phyloP scores from a whole-genome alignment of 805 yeast species.

The Hanseniaspora singularis region DNA sequence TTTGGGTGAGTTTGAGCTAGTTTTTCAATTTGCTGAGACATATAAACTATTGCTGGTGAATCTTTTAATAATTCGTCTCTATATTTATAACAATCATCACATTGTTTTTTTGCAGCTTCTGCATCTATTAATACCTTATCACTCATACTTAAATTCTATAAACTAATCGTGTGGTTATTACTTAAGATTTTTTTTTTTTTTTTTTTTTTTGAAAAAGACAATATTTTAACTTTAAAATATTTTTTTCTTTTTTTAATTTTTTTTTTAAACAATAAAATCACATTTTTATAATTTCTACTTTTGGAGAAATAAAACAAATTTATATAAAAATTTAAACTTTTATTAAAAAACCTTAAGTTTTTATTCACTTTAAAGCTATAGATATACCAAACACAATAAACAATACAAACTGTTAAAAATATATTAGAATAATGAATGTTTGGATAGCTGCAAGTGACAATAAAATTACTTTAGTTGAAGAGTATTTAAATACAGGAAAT shows the following conservation, averaged over 20 bases:
- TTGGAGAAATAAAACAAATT: too few relatives aligned
- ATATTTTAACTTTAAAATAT: too few relatives aligned
- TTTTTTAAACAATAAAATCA: too few relatives aligned
- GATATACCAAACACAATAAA: too few relatives aligned
- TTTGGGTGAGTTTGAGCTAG: conserved; percentile 27
- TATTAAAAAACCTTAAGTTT: too few relatives aligned
- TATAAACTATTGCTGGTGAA: conserved; percentile 76
- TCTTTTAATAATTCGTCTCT: conserved; percentile 68
- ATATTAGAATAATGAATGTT: conserved; percentile 40
- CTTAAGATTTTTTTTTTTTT: too few relatives aligned
- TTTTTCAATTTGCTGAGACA: conserved; percentile 71
- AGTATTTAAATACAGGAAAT: conserved; percentile 39
- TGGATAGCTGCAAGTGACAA: conserved; percentile 96
- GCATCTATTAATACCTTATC: neutral
- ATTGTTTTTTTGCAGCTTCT: conserved; percentile 36
- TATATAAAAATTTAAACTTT: too few relatives aligned
- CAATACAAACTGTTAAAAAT: neutral
- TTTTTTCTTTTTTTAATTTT: too few relatives aligned
- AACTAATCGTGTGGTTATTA: too few relatives aligned
- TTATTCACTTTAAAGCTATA: too few relatives aligned
- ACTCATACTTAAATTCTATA: neutral
- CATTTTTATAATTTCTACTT: too few relatives aligned
- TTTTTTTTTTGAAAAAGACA: too few relatives aligned
- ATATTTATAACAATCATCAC: conserved; percentile 59
- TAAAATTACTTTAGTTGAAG: conserved; percentile 45